Percentiles rank a stretch among this genome's conserved stretches.
These are phyloP conservation scores for Borovskyia barvae DNA, from an alignment of 208 protist species.

Conservation along the genomic window DNA sequence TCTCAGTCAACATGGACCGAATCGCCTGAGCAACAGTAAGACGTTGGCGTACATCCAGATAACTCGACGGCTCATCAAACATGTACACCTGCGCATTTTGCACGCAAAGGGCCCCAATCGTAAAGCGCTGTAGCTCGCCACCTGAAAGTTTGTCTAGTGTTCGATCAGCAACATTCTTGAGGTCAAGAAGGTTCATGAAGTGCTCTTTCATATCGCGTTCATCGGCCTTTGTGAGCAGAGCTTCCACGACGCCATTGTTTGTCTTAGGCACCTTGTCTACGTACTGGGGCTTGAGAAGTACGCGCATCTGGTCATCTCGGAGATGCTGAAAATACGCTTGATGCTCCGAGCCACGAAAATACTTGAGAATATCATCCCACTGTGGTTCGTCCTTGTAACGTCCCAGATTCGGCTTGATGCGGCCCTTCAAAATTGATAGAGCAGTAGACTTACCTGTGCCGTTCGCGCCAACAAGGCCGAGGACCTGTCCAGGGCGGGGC, in stretches of 20 bases:
- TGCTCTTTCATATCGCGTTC: constrained; percentile 80
- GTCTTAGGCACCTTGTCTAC: constrained; percentile 99
- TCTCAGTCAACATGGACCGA: constrained; percentile 89
- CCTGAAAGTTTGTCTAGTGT: constrained; percentile 97
- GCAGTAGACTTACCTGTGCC: constrained; percentile 99
- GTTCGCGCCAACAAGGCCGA: constrained; percentile 99
- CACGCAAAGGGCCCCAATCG: constrained; percentile 95
- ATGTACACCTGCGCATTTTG: constrained; percentile 97
- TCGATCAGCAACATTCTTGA: constrained; percentile 93
- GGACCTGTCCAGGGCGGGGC: constrained; percentile 98
- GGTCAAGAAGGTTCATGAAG: constrained; percentile 91
- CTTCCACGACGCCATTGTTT: constrained; percentile 94
- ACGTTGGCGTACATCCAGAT: constrained; percentile 99
- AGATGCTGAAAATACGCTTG: constrained; percentile 99
- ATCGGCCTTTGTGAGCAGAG: constrained; percentile 92
- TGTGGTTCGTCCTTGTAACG: constrained; percentile 93
- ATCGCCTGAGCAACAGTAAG: constrained; percentile 97
- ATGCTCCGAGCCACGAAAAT: constrained; percentile 99
- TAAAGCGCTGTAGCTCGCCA: constrained; percentile 99
- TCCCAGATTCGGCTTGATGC: constrained; percentile 99
- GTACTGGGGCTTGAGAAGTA: constrained; percentile 99
- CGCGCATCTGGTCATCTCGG: constrained; percentile 97
- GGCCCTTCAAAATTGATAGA: constrained; percentile 98
- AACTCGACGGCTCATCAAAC: constrained; percentile 99
- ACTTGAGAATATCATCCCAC: constrained; percentile 98